phyloP scores from a whole-genome alignment of 371 early-diverging fungal species.

The Rhizopus sp. region DNA sequence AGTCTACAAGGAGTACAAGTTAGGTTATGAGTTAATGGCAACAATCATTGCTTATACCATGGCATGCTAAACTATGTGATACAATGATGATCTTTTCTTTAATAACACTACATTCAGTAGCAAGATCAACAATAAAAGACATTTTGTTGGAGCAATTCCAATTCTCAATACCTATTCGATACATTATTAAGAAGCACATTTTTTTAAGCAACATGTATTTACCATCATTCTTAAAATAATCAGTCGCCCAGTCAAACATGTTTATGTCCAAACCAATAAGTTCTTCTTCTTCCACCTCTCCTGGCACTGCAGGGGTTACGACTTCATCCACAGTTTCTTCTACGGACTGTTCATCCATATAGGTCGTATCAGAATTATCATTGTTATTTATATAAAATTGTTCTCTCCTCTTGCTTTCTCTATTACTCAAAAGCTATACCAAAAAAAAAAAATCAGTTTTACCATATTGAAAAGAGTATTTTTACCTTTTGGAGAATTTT shows the following conservation, averaged over 20 bases:
- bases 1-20: constrained; percentile 38
- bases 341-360: background rate
- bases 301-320: background rate
- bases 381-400: constrained; percentile 2
- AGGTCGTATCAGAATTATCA: background rate
- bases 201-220: background rate
- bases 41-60: constrained; percentile 30
- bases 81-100: constrained; percentile 79
- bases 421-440: constrained; percentile 12
- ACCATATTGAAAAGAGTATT: background rate
- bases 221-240: constrained; percentile 15
- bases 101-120: constrained; percentile 28
- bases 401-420: constrained; percentile 11
- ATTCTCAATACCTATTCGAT: constrained; percentile 19
- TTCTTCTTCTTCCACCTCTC: background rate
- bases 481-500: constrained; percentile 51
- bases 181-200: background rate
- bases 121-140: constrained; percentile 24
- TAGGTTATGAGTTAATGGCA: background rate
- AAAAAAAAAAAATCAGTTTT: background rate
- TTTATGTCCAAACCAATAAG: background rate
- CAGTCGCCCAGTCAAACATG: background rate
- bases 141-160: constrained; percentile 34
- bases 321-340: background rate
- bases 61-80: constrained; percentile 66